Evolutionary conservation across 345 rosid genomes (phyloP).

Genomic region (Salix brachista): DNA sequence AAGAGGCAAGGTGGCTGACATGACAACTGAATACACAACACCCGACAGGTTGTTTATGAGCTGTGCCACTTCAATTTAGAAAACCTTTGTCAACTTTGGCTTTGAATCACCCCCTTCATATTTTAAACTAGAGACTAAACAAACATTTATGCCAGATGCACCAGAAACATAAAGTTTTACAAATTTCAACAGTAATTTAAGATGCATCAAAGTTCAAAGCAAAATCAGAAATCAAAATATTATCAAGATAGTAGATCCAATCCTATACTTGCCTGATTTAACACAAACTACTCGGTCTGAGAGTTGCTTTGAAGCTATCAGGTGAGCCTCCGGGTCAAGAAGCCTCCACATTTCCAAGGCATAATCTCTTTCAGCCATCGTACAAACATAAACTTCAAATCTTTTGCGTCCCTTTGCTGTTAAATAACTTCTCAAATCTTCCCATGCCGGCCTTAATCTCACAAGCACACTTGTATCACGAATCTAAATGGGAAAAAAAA

Average conservation of each 20-base stretch:
- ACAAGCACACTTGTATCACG: constrained; percentile 99
- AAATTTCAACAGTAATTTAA: not conserved
- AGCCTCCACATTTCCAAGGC: constrained; percentile 99
- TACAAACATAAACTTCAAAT: constrained; percentile 98
- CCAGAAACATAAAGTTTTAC: not conserved
- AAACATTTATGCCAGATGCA: not conserved
- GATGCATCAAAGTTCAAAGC: not conserved
- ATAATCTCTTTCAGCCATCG: constrained; percentile 99
- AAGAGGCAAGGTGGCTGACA: not conserved
- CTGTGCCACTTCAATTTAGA: not conserved
- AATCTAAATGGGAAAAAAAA: constrained; percentile 44
- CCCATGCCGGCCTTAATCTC: constrained; percentile 98
- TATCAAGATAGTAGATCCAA: not conserved
- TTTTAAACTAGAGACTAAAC: constrained; percentile 9
- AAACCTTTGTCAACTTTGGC: not conserved
- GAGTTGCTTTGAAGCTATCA: constrained; percentile 73
- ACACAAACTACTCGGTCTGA: constrained; percentile 83
- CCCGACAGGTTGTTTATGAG: not conserved
- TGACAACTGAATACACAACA: not conserved
- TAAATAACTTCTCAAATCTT: constrained; percentile 85
- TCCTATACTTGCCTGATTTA: constrained; percentile 62
- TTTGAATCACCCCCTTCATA: not conserved
- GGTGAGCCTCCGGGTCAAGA: constrained; percentile 84
- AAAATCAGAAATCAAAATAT: constrained; percentile 5
- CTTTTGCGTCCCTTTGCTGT: constrained; percentile 90